These are phyloP conservation scores for Cryphonectria japonica DNA, from an alignment of 2,329 filamentous ascomycete species.

Conservation along the genomic window DNA sequence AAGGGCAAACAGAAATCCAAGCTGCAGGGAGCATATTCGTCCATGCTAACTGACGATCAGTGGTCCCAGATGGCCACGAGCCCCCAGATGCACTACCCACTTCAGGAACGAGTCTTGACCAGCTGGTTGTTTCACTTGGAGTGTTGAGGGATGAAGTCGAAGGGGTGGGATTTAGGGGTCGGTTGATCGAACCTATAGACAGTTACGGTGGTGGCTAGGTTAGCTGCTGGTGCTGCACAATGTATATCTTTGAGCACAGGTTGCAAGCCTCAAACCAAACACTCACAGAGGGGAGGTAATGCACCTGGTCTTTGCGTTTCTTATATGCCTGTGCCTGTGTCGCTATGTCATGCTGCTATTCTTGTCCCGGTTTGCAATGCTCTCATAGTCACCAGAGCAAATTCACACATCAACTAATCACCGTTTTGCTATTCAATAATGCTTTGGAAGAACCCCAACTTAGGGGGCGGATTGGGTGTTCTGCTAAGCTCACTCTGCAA, in stretches of 20 bases:
- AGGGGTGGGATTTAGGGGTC: not conserved
- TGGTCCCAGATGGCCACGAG: not conserved
- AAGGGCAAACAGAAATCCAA: conserved; percentile 86
- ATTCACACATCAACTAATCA: not conserved
- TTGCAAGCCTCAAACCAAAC: not conserved
- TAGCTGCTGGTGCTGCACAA: not conserved
- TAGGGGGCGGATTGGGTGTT: not conserved
- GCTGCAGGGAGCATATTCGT: conserved; percentile 79
- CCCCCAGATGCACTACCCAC: not conserved
- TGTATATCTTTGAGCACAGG: not conserved
- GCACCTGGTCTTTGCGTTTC: not conserved
- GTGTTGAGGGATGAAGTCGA: not conserved
- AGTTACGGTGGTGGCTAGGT: not conserved
- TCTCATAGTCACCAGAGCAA: not conserved
- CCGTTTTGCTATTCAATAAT: not conserved
- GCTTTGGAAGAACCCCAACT: not conserved
- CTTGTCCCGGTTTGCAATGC: not conserved
- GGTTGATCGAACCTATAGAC: not conserved
- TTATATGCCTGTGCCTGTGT: not conserved
- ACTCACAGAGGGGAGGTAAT: not conserved
- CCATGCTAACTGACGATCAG: conserved; percentile 56
- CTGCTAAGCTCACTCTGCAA: not conserved
- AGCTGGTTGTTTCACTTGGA: not conserved
- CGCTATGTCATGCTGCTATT: not conserved
- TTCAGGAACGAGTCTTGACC: not conserved